Evolutionary conservation across 495 filamentous ascomycete genomes (phyloP).

Genomic region (Penicillium daleae): DNA sequence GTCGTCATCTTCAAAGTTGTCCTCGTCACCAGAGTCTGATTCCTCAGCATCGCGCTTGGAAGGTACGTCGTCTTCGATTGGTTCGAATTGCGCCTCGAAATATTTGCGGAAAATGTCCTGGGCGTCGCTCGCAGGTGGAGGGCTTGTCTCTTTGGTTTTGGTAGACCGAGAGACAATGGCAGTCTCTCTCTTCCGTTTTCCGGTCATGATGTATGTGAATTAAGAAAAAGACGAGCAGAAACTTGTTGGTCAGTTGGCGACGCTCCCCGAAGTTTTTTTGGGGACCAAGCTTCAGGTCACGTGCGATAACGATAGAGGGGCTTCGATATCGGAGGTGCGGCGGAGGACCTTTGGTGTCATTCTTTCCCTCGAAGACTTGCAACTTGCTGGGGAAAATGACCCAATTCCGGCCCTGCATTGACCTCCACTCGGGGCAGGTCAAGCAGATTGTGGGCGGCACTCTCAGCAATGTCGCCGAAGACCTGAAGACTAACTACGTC

Average conservation of each 20-base stretch:
- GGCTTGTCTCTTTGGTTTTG: slow-evolving; percentile 22
- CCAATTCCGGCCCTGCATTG: slow-evolving; percentile 92
- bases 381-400: slow-evolving; percentile 66
- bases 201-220: slow-evolving; percentile 31
- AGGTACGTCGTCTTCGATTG: slow-evolving; percentile 51
- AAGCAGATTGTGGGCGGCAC: slow-evolving; percentile 99
- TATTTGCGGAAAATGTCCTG: slow-evolving; percentile 71
- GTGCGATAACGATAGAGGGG: slow-evolving; percentile 49
- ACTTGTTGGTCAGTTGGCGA: slow-evolving; percentile 3
- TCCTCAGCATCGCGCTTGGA: slow-evolving; percentile 12
- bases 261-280: slow-evolving; percentile 26
- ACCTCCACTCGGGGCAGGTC: slow-evolving; percentile 91
- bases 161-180: slow-evolving; percentile 37
- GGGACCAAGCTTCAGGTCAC: slow-evolving; percentile 32
- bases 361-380: neutral
- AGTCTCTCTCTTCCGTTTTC: slow-evolving; percentile 47
- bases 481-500: slow-evolving; percentile 87
- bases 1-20: slow-evolving; percentile 36
- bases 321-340: slow-evolving; percentile 27
- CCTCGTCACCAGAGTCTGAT: slow-evolving; percentile 28
- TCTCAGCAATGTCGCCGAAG: slow-evolving; percentile 63
- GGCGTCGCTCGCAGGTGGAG: slow-evolving; percentile 31
- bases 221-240: neutral
- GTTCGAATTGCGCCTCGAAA: slow-evolving; percentile 87
- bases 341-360: slow-evolving; percentile 10